Evolutionary conservation across 179 eudicot species (phyloP), one percentile per base, ranked within the genome.

Genomic region (Gypsophila paniculata): DNA sequence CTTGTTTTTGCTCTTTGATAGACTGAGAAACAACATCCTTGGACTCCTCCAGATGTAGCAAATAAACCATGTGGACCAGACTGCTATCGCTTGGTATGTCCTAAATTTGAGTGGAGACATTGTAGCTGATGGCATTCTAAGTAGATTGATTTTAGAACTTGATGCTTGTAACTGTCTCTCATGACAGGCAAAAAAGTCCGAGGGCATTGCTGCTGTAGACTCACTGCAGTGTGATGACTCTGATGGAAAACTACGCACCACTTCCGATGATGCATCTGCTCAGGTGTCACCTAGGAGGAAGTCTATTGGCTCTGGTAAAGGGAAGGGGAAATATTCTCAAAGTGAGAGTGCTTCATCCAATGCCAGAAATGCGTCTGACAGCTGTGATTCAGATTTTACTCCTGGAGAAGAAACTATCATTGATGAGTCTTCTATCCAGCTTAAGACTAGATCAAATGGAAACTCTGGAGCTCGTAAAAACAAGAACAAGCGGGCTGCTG

Each of bases 341-440:
- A 86, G 85, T 86, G 96, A 88, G 77, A 89, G 88, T 86, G 93
- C 90, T 72, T 88, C 96, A n/a, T 85, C 96, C 66, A 83, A 78
- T 85, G 89, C 82, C 23, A 87, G 74, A 75, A 83, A 84, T 71
- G 73, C 82, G 66, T 88, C 91, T 29, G 96, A 90, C 77, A 90
- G 87, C 78, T 87, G 96, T 75, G 97, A 86, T 73, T 95, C 98
- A 59, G 99, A 92, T 72, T 80, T 61, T 65, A 85, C 79, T 75
- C 85, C 80, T 72, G 71, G 75, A 73, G 82, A 75, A 58, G 88
- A 87, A 74, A 67, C 76, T 66, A 74, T 65, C 68, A 51, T 82
- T 60, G 77, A 75, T 44, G 80, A 63, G 39, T 69, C 89, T 70
- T 80, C 81, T 55, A 68, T 76, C 22, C 79, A 86, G 39, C 52